Percentiles rank a stretch among this genome's conserved stretches.
Conservation (phyloP, 352 stramenopile species). For the Phytophthora cactorum region DNA sequence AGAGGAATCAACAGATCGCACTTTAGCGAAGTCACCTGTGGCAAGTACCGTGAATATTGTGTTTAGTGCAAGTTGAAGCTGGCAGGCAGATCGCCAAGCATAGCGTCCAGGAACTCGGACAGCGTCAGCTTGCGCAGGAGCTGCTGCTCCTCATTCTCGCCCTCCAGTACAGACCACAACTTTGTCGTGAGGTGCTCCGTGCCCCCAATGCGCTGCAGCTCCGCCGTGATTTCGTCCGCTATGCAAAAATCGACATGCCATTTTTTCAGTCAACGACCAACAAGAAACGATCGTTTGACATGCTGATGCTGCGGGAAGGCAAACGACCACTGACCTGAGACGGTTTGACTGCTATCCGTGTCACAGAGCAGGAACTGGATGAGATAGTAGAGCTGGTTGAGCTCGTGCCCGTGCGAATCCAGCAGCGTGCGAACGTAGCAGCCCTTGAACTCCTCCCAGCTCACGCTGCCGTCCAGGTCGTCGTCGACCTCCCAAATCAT, state of each 20-base stretch:
- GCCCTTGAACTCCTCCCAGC: conserved; percentile 93
- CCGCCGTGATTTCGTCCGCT: conserved; percentile 57
- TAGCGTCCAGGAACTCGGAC: conserved; percentile 56
- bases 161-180: conserved; percentile 45
- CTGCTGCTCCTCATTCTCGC: conserved; percentile 50
- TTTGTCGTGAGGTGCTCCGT: conserved; percentile 48
- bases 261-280: conserved; percentile 1
- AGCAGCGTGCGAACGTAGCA: conserved; percentile 92
- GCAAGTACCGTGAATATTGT: neutral
- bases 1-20: conserved; percentile 13
- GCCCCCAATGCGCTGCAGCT: conserved; percentile 55
- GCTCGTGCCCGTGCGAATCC: conserved; percentile 93
- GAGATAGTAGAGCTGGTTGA: conserved; percentile 93
- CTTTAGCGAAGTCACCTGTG: neutral
- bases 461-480: conserved; percentile 91
- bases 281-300: conserved; percentile 1
- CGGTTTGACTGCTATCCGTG: conserved; percentile 81
- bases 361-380: conserved; percentile 96
- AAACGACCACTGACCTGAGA: conserved; percentile 65
- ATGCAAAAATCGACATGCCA: conserved; percentile 9
- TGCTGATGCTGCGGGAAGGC: neutral
- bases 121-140: conserved; percentile 56
- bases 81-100: conserved; percentile 45
- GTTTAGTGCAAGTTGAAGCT: conserved; percentile 40
- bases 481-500: conserved; percentile 98